Base-by-base conservation (phyloP, 176 grass and related monocot species). In the Secale cereale region DNA sequence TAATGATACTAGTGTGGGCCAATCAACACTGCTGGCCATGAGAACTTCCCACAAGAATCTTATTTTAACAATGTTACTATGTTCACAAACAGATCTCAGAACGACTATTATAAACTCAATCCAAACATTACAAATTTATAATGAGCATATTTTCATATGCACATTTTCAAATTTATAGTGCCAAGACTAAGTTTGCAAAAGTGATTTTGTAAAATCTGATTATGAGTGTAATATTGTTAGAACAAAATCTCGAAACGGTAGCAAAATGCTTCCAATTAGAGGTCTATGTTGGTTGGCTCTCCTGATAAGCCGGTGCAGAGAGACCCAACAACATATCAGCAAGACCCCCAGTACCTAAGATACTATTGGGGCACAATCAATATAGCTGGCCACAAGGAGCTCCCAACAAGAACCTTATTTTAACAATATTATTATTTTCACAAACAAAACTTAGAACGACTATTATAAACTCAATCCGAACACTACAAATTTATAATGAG, bases 91-190 rank as follows among this genome's bases (percentile, higher is more conserved):
- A 62, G 31, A 87, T 87, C 76, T n/a, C n/a, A 70, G 26, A 91
- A 91, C 10, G 17, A 87, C 31, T 22, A 31, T 77, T 43, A 80
- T 84, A 85, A 81, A 81, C 76, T 80, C 19, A 91, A 84, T 91
- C 81, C 52, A 70, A 91, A 81, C 76, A 87, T 81, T 91, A 87
- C 62, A 91, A 81, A 91, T 91, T 83, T 83, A 61, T 12, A 80
- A 78, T 31, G 4, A 15, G 16, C 80, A 84, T 39, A 80, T 64
- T 50, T 50, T 39, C 12, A 40, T 1, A 83, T 63, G 70, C 29
- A 15, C 28, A 83, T 2, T 64, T 62, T 48, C 54, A 60, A 40
- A 80, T 87, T 91, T 84, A 16, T 77, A 91, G 85, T 87, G 16
- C 70, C 25, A 10, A 84, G 62, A 81, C 65, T 91, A 87, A 80